phyloP scores from a whole-genome alignment of 306 rosid species.

The Echinosophora koreensis region DNA sequence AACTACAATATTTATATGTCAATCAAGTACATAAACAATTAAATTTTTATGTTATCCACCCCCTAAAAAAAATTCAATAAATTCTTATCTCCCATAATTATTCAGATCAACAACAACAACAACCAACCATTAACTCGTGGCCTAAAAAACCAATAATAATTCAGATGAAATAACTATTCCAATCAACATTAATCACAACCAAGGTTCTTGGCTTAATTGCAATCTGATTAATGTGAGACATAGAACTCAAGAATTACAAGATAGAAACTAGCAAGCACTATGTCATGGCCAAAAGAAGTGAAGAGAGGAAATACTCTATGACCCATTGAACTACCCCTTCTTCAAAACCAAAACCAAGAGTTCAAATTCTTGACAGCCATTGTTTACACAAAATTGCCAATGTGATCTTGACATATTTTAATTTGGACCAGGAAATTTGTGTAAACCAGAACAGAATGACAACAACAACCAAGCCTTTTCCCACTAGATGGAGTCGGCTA shows the following conservation, averaged over 20 bases:
- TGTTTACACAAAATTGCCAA: not conserved
- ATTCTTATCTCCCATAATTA: not conserved
- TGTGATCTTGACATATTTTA: not conserved
- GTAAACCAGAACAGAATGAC: not conserved
- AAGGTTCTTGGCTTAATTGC: not conserved
- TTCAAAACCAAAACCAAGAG: not conserved
- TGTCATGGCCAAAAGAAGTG: not conserved
- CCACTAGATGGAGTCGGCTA: too few species aligned
- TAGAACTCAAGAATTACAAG: constrained; percentile 7
- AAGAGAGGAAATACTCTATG: not conserved
- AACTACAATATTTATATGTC: too few species aligned
- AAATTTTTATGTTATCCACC: too few species aligned
- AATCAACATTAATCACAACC: not conserved
- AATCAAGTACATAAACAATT: too few species aligned
- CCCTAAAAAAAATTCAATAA: not conserved
- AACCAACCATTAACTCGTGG: not conserved
- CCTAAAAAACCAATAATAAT: not conserved
- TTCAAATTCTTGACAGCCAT: not conserved
- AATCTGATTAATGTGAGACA: not conserved
- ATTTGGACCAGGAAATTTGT: not conserved
- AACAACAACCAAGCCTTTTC: too few species aligned
- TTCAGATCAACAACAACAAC: not conserved
- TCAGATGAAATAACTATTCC: not conserved
- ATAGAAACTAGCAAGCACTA: not conserved
- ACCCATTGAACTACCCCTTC: not conserved